A percentile compares a stretch with the other conserved stretches of the same genome.
Evolutionary conservation across 1,284 basidiomycete genomes (phyloP).

Genomic region (Cystobasidium slooffiae): DNA sequence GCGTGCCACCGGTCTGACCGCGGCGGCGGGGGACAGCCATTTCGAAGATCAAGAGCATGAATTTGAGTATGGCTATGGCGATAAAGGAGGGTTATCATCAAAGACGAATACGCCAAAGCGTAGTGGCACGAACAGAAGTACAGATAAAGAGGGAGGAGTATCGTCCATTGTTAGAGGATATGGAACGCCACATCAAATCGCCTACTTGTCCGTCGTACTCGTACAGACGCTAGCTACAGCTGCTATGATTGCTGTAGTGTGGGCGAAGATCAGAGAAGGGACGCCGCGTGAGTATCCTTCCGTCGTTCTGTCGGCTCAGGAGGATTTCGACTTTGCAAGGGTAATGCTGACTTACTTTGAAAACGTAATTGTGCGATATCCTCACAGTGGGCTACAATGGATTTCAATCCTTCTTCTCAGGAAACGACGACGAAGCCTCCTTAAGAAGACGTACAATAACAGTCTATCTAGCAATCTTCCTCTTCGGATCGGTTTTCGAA

Average conservation of each 20-base stretch:
- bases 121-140: background rate
- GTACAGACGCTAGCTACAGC: slow-evolving; percentile 33
- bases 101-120: no score
- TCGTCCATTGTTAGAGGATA: slow-evolving; percentile 42
- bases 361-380: background rate
- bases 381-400: slow-evolving; percentile 22
- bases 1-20: no score
- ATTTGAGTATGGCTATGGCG: no score
- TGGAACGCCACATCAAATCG: slow-evolving; percentile 38
- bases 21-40: no score
- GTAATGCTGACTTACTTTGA: background rate
- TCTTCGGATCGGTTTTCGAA: slow-evolving; percentile 48
- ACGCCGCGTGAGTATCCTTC: background rate
- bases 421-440: slow-evolving; percentile 1
- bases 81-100: no score
- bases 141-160: slow-evolving; percentile 11
- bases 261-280: slow-evolving; percentile 30
- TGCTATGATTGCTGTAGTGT: slow-evolving; percentile 40
- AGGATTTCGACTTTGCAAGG: background rate
- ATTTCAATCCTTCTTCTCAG: slow-evolving; percentile 31
- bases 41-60: no score
- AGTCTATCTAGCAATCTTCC: slow-evolving; percentile 44
- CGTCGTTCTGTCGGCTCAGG: no score
- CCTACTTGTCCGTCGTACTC: slow-evolving; percentile 33
- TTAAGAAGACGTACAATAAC: slow-evolving; percentile 35